Evolutionary conservation across 139 green algal genomes (phyloP).

Genomic region (Chlamydomonas urium): DNA sequence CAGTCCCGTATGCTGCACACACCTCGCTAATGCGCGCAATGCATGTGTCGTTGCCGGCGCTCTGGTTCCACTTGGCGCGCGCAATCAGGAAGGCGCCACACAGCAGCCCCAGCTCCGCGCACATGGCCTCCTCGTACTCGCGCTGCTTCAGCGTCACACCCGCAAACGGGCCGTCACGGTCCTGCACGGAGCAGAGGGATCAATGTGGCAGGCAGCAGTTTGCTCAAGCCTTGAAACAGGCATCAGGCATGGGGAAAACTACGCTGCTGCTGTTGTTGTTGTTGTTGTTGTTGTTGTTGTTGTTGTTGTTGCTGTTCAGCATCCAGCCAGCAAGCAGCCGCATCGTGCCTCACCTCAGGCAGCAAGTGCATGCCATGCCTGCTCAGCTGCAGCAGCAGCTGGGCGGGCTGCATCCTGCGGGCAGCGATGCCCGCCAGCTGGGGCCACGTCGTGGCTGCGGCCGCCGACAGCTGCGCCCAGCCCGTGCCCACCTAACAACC

Average conservation of each 20-base stretch:
- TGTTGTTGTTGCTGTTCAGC: too few relatives aligned
- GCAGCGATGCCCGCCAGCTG: conserved; percentile 28
- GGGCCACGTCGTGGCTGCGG: conserved; percentile 2
- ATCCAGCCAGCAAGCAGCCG: too few relatives aligned
- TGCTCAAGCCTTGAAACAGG: too few relatives aligned
- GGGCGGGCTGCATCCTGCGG: conserved; percentile 20
- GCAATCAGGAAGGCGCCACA: conserved; percentile 48
- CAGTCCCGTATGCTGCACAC: too few relatives aligned
- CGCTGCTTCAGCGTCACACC: conserved; percentile 42
- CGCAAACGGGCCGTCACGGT: conserved; percentile 40
- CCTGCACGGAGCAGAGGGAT: too few relatives aligned
- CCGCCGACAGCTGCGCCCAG: conserved; percentile 9
- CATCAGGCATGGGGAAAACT: too few relatives aligned
- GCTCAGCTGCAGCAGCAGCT: conserved; percentile 37
- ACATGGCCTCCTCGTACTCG: conserved; percentile 49
- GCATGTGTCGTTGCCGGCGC: conserved; percentile 17
- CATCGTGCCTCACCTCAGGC: too few relatives aligned
- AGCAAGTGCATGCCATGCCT: conserved; percentile 50
- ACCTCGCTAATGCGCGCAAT: conserved; percentile 34
- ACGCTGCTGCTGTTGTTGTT: too few relatives aligned
- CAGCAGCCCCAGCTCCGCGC: conserved; percentile 51
- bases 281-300: too few relatives aligned
- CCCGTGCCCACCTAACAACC: too few relatives aligned
- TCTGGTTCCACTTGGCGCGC: conserved; percentile 53
- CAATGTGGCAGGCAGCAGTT: too few relatives aligned